These are phyloP conservation scores for Fagopyrum homotropicum DNA, from an alignment of 148 eudicot species.

Conservation along the genomic window DNA sequence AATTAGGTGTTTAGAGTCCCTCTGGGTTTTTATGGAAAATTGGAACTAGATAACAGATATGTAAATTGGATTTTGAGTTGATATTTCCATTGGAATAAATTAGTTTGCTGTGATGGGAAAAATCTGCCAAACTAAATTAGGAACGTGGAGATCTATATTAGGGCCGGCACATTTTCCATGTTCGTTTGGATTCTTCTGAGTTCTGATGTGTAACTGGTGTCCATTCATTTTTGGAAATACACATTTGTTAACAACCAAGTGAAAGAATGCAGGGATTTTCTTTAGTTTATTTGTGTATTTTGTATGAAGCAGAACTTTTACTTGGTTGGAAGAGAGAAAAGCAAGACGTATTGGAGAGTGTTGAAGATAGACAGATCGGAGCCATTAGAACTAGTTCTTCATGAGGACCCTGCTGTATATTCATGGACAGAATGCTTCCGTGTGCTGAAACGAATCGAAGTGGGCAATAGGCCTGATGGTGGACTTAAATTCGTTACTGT, in stretches of 20 bases:
- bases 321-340: constrained; percentile 83
- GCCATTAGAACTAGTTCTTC: constrained; percentile 45
- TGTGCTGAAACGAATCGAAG: constrained; percentile 41
- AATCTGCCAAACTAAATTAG: too few species aligned
- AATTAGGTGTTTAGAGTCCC: too few species aligned
- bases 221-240: neutral
- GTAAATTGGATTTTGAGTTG: neutral
- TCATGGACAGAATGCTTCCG: constrained; percentile 41
- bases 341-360: constrained; percentile 61
- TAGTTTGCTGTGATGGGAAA: neutral
- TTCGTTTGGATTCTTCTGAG: neutral
- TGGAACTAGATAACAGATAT: too few species aligned
- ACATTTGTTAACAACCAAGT: neutral
- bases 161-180: neutral
- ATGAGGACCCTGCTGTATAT: constrained; percentile 61
- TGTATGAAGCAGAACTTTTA: constrained; percentile 61
- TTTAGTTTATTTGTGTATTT: neutral
- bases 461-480: constrained; percentile 56
- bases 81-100: neutral
- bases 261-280: neutral
- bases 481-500: constrained; percentile 63
- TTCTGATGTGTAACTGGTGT: neutral
- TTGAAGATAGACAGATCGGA: constrained; percentile 83
- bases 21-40: too few species aligned
- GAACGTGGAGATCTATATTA: too few species aligned